Evolutionary conservation across 306 rosid genomes (phyloP).

Genomic region (Quercus suber): DNA sequence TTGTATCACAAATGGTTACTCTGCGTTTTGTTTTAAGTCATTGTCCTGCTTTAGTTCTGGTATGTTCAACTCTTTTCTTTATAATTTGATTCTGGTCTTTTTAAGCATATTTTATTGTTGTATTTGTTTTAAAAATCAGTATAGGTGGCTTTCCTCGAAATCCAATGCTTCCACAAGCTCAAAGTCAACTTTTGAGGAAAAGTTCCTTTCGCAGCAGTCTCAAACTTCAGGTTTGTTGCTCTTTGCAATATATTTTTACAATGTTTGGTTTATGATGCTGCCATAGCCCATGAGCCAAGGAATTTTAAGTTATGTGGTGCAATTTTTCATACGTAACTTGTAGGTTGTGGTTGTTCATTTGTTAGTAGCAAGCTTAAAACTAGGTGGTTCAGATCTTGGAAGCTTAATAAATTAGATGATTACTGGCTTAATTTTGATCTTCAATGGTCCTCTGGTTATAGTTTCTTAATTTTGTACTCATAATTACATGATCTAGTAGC

Average conservation of each 20-base stretch:
- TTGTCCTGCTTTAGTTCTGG: not conserved
- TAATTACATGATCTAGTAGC: not conserved
- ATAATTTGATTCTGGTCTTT: conserved; percentile 8
- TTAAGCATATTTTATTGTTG: conserved; percentile 13
- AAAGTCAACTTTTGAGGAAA: conserved; percentile 85
- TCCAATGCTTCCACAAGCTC: conserved; percentile 54
- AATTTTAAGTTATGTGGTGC: not conserved
- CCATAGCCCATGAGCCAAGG: not conserved
- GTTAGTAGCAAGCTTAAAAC: not conserved
- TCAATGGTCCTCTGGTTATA: not conserved
- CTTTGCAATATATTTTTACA: conserved; percentile 7
- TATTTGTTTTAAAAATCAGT: conserved; percentile 57
- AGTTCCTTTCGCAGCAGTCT: conserved; percentile 91
- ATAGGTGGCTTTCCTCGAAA: conserved; percentile 98
- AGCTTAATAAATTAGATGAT: not conserved
- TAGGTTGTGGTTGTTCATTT: not conserved
- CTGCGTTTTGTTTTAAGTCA: not conserved
- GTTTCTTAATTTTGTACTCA: not conserved
- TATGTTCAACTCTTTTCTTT: conserved; percentile 19
- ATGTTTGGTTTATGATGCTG: not conserved
- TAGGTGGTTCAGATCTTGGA: not conserved
- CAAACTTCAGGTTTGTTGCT: conserved; percentile 80
- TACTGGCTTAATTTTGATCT: not conserved
- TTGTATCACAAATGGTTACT: not conserved
- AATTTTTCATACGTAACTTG: not conserved